Base-by-base conservation (phyloP, 164 flowering plant species). In the Dillenia suffruticosa region DNA sequence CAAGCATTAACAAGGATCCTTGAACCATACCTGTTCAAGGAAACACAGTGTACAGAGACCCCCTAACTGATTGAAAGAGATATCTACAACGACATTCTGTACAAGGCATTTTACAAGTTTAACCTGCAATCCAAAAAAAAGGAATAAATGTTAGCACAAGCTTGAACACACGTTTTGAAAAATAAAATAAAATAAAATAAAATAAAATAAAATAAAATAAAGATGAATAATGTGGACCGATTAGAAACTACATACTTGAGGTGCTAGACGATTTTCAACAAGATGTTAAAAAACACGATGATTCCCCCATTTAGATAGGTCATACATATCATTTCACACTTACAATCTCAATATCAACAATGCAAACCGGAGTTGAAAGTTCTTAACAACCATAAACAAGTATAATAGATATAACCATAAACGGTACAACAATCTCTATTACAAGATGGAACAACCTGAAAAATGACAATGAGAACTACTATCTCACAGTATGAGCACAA, bases 21-120 rank as follows among this genome's bases (percentile, higher is more conserved):
- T 2, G 12, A 22, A 46, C 14, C 26, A 24, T 81, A 83, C 90
- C 90, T 82, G 74, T 68, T 89, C 92, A 60, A 89, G 89, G 66
- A 89, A 89, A 68, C 86, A 81, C 9, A 89, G 73, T 3, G 90
- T 81, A 72, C 80, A 73, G 16, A 89, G 86, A 54, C 96, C 96
- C 54, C 90, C 90, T 46, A 82, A 56, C 68, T 87, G 96, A 72
- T 87, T 87, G 75, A 87, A 83, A 46, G 96, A 89, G 44, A 89
- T 82, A 64, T 89, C 96, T 9, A 89, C 84, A 12, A 76, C 77
- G 49, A 83, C 76, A 68, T 82, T 71, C 60, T 79, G 74, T 48
- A 89, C 87, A 62, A 82, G 70, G 75, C 92, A 89, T 78, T 89
- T 89, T 10, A 89, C 84, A 63, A 89, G 82, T 71, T 85, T 87